Conservation (phyloP, 371 early-diverging fungal species). For the Syncephalastrum racemosum region DNA sequence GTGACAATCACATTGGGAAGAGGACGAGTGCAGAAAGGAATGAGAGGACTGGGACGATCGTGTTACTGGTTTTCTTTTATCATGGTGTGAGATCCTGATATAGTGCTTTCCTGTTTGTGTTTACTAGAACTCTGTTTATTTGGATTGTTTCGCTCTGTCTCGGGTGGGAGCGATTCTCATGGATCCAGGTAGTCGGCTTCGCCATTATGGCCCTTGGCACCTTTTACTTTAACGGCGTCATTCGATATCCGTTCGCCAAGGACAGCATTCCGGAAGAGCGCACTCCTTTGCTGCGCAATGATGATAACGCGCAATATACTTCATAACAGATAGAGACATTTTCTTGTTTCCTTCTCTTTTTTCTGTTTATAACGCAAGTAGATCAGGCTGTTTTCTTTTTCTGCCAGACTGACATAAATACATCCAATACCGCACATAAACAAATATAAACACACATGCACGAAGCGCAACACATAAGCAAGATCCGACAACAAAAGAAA, state of each 20-base stretch:
- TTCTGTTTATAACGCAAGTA: background rate
- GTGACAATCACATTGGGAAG: background rate
- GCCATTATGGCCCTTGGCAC: conserved; percentile 85
- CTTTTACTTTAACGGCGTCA: conserved; percentile 87
- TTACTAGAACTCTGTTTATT: conserved; percentile 83
- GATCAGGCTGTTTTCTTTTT: too few species aligned
- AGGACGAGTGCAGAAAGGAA: conserved; percentile 2
- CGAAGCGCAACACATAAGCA: too few species aligned
- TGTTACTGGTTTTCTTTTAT: background rate
- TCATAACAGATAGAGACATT: conserved; percentile 4
- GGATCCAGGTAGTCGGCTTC: conserved; percentile 88
- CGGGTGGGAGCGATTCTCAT: conserved; percentile 93
- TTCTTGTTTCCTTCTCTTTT: background rate
- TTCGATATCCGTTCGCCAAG: conserved; percentile 45
- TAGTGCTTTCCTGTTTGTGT: background rate
- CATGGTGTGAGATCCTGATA: background rate
- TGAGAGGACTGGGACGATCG: background rate
- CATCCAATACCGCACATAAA: too few species aligned
- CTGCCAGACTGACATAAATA: too few species aligned
- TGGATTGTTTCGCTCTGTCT: conserved; percentile 89
- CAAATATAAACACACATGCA: too few species aligned
- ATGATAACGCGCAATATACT: background rate
- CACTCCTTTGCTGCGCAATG: conserved; percentile 25
- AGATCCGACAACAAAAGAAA: background rate
- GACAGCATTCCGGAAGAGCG: conserved; percentile 24